These are phyloP conservation scores for Penicillium sp. DNA, from an alignment of 2,329 filamentous ascomycete species.

Conservation along the genomic window DNA sequence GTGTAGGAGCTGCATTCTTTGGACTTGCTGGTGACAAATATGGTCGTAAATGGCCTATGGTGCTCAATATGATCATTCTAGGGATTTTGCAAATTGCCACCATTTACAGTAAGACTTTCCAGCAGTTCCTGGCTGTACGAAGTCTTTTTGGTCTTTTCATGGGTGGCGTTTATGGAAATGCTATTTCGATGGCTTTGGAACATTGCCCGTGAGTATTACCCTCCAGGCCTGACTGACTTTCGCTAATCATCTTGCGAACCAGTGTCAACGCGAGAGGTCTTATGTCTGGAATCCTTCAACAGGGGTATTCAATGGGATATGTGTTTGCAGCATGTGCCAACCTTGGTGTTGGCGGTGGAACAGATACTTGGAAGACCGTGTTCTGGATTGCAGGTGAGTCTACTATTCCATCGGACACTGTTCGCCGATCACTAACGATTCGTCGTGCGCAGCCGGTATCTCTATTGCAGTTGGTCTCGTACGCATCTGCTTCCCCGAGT, in stretches of 20 bases:
- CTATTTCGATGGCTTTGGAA: slow-evolving; percentile 74
- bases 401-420: too few relatives aligned
- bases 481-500: slow-evolving; percentile 68
- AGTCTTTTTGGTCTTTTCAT: slow-evolving; percentile 74
- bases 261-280: slow-evolving; percentile 66
- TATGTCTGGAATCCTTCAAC: slow-evolving; percentile 78
- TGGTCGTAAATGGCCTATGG: slow-evolving; percentile 78
- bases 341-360: slow-evolving; percentile 62
- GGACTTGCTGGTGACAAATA: slow-evolving; percentile 75
- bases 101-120: slow-evolving; percentile 70
- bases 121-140: slow-evolving; percentile 71
- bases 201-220: slow-evolving; percentile 56
- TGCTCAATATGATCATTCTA: slow-evolving; percentile 72
- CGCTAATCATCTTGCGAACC: background rate
- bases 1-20: slow-evolving; percentile 71
- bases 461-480: slow-evolving; percentile 60
- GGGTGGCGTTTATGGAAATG: slow-evolving; percentile 78
- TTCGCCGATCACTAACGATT: background rate
- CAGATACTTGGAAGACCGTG: slow-evolving; percentile 65
- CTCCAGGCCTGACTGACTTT: background rate
- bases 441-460: slow-evolving; percentile 21
- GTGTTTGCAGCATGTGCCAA: slow-evolving; percentile 70
- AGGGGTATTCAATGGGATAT: slow-evolving; percentile 78
- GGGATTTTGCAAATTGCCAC: slow-evolving; percentile 72
- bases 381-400: slow-evolving; percentile 63